Conservation (phyloP, 2,329 filamentous ascomycete species). For the Seiridium cupressi region DNA sequence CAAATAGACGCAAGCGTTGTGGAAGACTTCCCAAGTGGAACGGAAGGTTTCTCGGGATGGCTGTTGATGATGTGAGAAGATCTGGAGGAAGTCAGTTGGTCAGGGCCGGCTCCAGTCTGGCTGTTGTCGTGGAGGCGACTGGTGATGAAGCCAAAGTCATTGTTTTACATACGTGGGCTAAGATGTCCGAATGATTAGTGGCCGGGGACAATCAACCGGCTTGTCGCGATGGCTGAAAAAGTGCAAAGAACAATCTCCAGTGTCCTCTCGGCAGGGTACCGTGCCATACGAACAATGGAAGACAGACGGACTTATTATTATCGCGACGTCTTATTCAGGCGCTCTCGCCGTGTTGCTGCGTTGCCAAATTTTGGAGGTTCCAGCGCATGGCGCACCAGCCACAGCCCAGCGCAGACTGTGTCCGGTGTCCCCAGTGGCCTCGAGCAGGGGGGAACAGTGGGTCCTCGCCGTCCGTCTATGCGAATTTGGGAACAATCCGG, state of each 20-base stretch:
- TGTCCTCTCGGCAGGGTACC: not conserved
- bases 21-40: not conserved
- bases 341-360: constrained; percentile 8
- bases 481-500: constrained; percentile 15
- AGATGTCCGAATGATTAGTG: constrained; percentile 5
- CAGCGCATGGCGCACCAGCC: constrained; percentile 17
- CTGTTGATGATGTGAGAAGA: not conserved
- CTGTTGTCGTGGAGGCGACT: not conserved
- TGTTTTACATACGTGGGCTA: constrained; percentile 4
- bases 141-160: constrained; percentile 3
- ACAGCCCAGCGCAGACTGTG: constrained; percentile 8
- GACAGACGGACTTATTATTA: not conserved
- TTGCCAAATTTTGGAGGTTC: constrained; percentile 29
- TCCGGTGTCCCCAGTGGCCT: not conserved
- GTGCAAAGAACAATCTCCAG: not conserved
- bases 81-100: not conserved
- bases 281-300: not conserved
- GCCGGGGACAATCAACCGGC: not conserved
- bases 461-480: constrained; percentile 8
- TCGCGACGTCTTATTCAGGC: constrained; percentile 19
- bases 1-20: not conserved
- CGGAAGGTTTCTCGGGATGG: not conserved
- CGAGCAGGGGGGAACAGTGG: constrained; percentile 1
- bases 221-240: not conserved
- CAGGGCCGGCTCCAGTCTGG: not conserved